phyloP scores from a whole-genome alignment of 495 filamentous ascomycete genomes.

The Trichoderma erinaceum region DNA sequence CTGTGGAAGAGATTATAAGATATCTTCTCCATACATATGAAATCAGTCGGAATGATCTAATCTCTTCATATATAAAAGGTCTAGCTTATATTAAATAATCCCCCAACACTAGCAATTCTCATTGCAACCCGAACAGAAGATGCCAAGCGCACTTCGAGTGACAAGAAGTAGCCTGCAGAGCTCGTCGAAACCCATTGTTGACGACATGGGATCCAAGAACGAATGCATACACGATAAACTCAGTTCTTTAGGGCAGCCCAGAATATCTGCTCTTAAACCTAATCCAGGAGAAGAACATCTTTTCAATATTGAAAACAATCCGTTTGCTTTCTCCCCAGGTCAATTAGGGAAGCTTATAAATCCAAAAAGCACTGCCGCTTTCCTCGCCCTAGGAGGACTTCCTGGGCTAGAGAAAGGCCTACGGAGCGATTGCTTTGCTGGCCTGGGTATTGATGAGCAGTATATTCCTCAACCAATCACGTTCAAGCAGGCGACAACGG shows the following conservation, averaged over 20 bases:
- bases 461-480: slow-evolving; percentile 55
- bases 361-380: slow-evolving; percentile 70
- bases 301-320: slow-evolving; percentile 59
- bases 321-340: slow-evolving; percentile 65
- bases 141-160: background rate
- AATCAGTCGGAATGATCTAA: background rate
- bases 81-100: background rate
- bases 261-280: slow-evolving; percentile 49
- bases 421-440: slow-evolving; percentile 58
- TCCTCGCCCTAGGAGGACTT: slow-evolving; percentile 73
- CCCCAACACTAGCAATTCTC: background rate
- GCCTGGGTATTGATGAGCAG: slow-evolving; percentile 71
- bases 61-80: background rate
- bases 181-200: background rate
- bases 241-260: background rate
- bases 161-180: background rate
- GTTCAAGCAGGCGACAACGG: slow-evolving; percentile 55
- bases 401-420: slow-evolving; percentile 70
- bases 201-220: background rate
- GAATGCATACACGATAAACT: background rate
- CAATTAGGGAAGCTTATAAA: slow-evolving; percentile 69
- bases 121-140: background rate
- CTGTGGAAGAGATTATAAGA: background rate
- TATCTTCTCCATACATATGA: background rate
- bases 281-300: slow-evolving; percentile 59